Base-by-base conservation (phyloP, 768 basidiomycete genomes). In the Heimioporus sp. region DNA sequence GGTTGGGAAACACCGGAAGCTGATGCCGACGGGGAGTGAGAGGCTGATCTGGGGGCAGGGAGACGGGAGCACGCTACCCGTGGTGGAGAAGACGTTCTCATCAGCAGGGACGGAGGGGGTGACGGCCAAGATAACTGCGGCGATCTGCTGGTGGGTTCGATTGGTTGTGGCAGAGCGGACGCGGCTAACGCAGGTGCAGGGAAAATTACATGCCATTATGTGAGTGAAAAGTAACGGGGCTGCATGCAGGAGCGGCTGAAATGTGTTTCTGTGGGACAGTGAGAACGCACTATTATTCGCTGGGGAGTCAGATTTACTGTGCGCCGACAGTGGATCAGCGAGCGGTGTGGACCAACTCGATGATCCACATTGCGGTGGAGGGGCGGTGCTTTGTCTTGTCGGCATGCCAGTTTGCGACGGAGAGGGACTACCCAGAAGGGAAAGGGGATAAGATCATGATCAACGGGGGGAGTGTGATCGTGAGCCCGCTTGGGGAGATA, bases 121-220 rank as follows among this genome's bases (percentile, higher is more conserved):
- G 13, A 64, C 53, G 10, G 67, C 79, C 10, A 83, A 81, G 59
- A 55, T 85, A 1, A 77, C 80, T 8, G 80, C 80, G 2, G 71
- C 80, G 2, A 81, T 83, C 38, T 83, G 83, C 59, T 83, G 83
- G 82, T 80, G 49, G 66, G 78, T 55, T 12, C 17, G 8, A 30
- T 31, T 19, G 6, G 10, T 4, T 4, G 21, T 12, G 12, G 16
- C 13, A 4, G 31, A 17, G 35, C 34, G 5, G 30, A 31, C 39
- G 47, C 0, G 12, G n/a, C 50, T 48, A 3, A 46, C n/a, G 46
- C 37, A 47, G n/a, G 13, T 10, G 10, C 34, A 85, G 84, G 85
- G 85, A 86, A 54, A 85, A 86, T 60, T 84, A 83, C 54, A 84
- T 85, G 82, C 85, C 85, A 17, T 60, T 85, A 49, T 61, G 80